A percentile compares a stretch with the other conserved stretches of the same genome.
Evolutionary conservation across 2,329 filamentous ascomycete species (phyloP).

Genomic region (Trichoderma brevicompactum): DNA sequence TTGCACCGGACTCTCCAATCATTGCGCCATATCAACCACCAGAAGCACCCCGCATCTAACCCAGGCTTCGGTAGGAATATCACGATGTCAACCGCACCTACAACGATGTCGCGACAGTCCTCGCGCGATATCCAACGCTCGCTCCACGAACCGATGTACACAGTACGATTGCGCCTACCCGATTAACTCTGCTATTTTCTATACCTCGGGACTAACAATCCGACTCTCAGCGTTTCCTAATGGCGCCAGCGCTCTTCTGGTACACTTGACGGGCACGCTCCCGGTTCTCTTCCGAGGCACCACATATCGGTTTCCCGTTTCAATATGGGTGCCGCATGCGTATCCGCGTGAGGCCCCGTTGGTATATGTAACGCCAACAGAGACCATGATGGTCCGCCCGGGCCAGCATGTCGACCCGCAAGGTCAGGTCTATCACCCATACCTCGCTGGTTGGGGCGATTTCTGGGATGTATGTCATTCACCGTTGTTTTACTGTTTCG

Average conservation of each 20-base stretch:
- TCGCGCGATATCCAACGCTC: slow-evolving; percentile 79
- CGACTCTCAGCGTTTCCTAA: slow-evolving; percentile 75
- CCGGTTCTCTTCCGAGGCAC: slow-evolving; percentile 90
- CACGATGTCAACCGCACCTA: slow-evolving; percentile 91
- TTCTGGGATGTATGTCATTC: slow-evolving; percentile 82
- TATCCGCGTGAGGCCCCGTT: slow-evolving; percentile 88
- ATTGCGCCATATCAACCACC: not conserved
- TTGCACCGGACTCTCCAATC: not conserved
- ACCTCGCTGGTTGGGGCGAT: slow-evolving; percentile 84
- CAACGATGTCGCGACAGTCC: slow-evolving; percentile 82
- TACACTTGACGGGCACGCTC: slow-evolving; percentile 84
- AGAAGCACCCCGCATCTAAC: slow-evolving; percentile 16
- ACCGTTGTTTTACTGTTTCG: not conserved
- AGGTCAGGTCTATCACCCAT: slow-evolving; percentile 93
- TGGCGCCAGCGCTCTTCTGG: slow-evolving; percentile 81
- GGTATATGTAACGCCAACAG: slow-evolving; percentile 84
- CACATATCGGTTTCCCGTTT: slow-evolving; percentile 88
- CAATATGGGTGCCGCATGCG: slow-evolving; percentile 88
- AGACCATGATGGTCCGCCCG: slow-evolving; percentile 85
- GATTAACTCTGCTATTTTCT: not conserved
- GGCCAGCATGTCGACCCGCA: slow-evolving; percentile 95
- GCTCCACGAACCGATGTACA: slow-evolving; percentile 91
- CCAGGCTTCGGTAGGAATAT: slow-evolving; percentile 71
- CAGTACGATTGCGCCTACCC: slow-evolving; percentile 61
- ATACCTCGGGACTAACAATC: slow-evolving; percentile 23